Base-by-base conservation (phyloP, 805 yeast species). In the Candida mattraensis region DNA sequence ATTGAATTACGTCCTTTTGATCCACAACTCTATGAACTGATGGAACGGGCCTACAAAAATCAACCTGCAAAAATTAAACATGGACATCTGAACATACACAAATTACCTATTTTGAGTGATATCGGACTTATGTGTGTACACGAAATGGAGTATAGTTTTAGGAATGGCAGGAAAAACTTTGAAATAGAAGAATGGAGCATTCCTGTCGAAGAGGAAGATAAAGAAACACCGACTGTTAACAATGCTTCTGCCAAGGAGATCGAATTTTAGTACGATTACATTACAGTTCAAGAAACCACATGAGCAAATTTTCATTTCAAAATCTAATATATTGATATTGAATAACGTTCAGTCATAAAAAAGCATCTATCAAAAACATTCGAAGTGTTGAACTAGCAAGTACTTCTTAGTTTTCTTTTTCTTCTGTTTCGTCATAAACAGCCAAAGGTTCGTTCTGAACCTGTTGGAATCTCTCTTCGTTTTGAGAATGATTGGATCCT, bases 171-270 rank as follows among this genome's bases (percentile, higher is more conserved):
- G 44, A 78, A 79, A 58, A 79, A 74, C 50, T 87, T 91, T 55
- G 96, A 86, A 52, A 82, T 93, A 35, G 91, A 86, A 47, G 87
- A 81, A 52, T 93, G 96, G 95, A 87, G 95, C n/a, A 93, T 93
- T 33, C 98, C 99, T 0, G 95, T 91, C 2, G 96, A 88, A 39
- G 94, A 83, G 39, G 84, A 71, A n/a, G 82, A 71, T 11, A 73
- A 64, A 5, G 64, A 15, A 39, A 34, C 5, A 26, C 39, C 11
- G 47, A 42, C 11, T 42, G 35, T 28, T 42, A 33, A 24, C 9
- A 8, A 8, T 22, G 18, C 28, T n/a, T n/a, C n/a, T n/a, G n/a
- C n/a, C n/a, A n/a, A n/a, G n/a, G n/a, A n/a, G n/a, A n/a, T n/a
- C n/a, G n/a, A n/a, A n/a, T n/a, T n/a, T n/a, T n/a, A n/a, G n/a